Evolutionary conservation across 2,329 filamentous ascomycete species (phyloP).

Genomic region (Scolecobasidium constrictum): DNA sequence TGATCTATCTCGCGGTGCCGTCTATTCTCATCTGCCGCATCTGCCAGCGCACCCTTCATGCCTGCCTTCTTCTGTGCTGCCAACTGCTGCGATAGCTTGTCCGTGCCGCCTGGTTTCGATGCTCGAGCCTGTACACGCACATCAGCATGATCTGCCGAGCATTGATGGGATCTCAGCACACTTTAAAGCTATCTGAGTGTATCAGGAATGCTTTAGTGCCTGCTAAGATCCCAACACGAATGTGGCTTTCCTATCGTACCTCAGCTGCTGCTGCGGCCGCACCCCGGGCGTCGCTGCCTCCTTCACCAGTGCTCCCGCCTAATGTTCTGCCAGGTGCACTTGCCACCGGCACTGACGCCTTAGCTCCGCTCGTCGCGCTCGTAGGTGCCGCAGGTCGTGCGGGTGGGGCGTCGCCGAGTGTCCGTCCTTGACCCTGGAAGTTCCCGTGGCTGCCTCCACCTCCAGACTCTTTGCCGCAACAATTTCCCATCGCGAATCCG

Average conservation of each 20-base stretch:
- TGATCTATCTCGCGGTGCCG: conserved; percentile 58
- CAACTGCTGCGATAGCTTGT: conserved; percentile 52
- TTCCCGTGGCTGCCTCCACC: background rate
- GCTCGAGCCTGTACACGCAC: conserved; percentile 60
- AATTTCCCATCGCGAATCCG: conserved; percentile 3
- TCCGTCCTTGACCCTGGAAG: conserved; percentile 6
- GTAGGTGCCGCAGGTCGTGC: background rate
- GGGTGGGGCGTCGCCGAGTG: conserved; percentile 1
- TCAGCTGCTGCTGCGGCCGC: conserved; percentile 76
- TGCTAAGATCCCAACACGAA: no score
- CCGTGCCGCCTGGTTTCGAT: conserved; percentile 38
- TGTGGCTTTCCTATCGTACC: conserved; percentile 41
- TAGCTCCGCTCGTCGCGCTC: background rate
- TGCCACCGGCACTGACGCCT: background rate
- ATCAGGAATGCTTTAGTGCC: no score
- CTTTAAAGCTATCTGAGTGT: no score
- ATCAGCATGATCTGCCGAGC: no score
- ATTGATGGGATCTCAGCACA: no score
- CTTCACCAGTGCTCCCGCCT: conserved; percentile 28
- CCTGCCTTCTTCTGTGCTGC: conserved; percentile 67
- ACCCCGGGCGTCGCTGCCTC: conserved; percentile 53
- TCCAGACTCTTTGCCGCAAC: conserved; percentile 5
- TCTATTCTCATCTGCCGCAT: conserved; percentile 56
- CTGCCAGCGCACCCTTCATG: conserved; percentile 53
- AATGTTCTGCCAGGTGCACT: background rate